Conservation (phyloP, 306 rosid species). For the Potentilla sterilis region DNA sequence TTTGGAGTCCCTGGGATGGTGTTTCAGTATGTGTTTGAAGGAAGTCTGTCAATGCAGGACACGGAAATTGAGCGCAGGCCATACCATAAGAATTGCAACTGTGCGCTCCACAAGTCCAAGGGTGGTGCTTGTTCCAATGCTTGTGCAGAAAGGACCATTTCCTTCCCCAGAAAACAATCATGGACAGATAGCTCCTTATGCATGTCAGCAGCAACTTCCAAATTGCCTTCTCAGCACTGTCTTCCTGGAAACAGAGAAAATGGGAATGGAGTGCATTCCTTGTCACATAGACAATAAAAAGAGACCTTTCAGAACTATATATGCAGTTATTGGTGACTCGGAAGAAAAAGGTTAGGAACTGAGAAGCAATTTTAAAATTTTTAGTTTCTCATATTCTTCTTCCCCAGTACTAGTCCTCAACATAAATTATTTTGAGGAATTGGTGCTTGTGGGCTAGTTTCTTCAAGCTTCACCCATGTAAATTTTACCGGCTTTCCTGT, state of each 20-base stretch:
- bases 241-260: not conserved
- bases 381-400: not conserved
- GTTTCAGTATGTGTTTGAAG: constrained; percentile 51
- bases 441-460: constrained; percentile 1
- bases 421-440: not conserved
- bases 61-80: constrained; percentile 58
- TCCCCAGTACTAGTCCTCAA: not conserved
- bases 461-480: not conserved
- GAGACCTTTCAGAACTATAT: not conserved
- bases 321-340: not conserved
- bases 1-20: constrained; percentile 36
- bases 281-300: not conserved
- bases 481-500: not conserved
- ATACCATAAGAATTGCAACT: constrained; percentile 47
- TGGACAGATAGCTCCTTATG: not conserved
- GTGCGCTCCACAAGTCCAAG: constrained; percentile 26
- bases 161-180: constrained; percentile 31
- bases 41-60: constrained; percentile 50
- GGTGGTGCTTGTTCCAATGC: not conserved
- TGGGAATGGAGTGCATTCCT: not conserved
- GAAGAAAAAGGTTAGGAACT: constrained; percentile 1
- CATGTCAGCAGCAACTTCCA: not conserved
- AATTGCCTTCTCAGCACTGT: not conserved
- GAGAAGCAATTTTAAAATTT: not conserved
- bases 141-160: constrained; percentile 20